Evolutionary conservation across 2,329 filamentous ascomycete species (phyloP), one percentile per base, ranked within the genome.

Genomic region (Fusarium graminum): DNA sequence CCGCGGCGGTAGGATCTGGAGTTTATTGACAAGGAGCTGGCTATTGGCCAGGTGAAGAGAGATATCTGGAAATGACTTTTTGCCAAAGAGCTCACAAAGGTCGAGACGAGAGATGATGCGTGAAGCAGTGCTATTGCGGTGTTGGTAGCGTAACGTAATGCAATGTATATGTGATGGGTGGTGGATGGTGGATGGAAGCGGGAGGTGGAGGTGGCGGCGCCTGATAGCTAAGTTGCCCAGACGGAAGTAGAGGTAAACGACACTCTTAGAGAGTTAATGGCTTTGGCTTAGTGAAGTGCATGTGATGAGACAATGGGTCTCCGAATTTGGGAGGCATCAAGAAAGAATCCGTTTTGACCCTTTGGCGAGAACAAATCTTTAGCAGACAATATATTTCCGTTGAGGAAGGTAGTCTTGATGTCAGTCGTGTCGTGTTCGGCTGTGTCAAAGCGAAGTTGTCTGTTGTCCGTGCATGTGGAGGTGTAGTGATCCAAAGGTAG

Each of bases 1-100:
- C 68, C 61, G 76, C 79, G 78, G 78, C 79, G 77, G 78, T 72
- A 41, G 62, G 59, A 70, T 69, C 46, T 53, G 32, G 52, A 38
- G 60, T 56, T 56, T 58, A 47, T 63, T 68, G 60, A 51, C 45
- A 36, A 44, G 49, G 62, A 68, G 68, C 68, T 72, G 74, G 66
- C 68, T 65, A 42, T 34, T 29, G 52, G 68, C 65, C 72, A 67
- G 66, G 44, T 42, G 53, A 58, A 34, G 49, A 46, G 41, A 53
- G 54, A 63, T 65, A n/a, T 72, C 71, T 46, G 52, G 43, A 36
- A 26, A 58, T 13, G 38, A 8, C 47, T n/a, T 41, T 25, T 47
- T 28, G 42, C 30, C 47, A 26, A 39, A 34, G 36, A 52, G 46
- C 32, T 45, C 41, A 34, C 51, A 52, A 52, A 36, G 9, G 43